phyloP scores from a whole-genome alignment of 352 stramenopile species.

The Phytophthora megakarya region DNA sequence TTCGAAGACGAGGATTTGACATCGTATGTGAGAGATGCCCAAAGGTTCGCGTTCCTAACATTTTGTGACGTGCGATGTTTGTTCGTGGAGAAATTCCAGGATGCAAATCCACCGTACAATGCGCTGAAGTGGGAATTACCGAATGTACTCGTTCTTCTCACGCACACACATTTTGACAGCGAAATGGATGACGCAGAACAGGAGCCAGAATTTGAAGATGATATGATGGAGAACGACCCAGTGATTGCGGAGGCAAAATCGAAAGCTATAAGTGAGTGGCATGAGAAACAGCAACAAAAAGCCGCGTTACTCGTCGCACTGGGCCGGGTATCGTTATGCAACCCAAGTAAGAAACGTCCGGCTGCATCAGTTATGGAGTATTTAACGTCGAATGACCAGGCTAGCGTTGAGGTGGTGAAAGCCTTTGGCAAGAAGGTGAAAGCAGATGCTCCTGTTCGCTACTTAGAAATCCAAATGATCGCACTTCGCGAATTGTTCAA shows the following conservation, averaged over 20 bases:
- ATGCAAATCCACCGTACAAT: slow-evolving; percentile 59
- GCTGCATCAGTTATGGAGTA: slow-evolving; percentile 72
- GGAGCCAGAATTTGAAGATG: slow-evolving; percentile 44
- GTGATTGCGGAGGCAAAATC: slow-evolving; percentile 27
- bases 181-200: slow-evolving; percentile 68
- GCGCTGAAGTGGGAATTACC: slow-evolving; percentile 70
- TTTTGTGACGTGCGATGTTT: slow-evolving; percentile 84
- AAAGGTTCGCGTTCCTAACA: slow-evolving; percentile 71
- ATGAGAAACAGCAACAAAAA: slow-evolving; percentile 49
- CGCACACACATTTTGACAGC: slow-evolving; percentile 85
- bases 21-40: slow-evolving; percentile 63
- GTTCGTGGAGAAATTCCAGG: slow-evolving; percentile 85
- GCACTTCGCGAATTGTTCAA: slow-evolving; percentile 75
- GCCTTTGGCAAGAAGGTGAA: slow-evolving; percentile 85
- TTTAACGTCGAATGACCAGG: slow-evolving; percentile 57
- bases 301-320: slow-evolving; percentile 75
- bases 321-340: slow-evolving; percentile 73
- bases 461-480: slow-evolving; percentile 90
- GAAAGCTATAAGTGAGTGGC: slow-evolving; percentile 28
- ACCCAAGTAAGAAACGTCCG: slow-evolving; percentile 84
- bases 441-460: slow-evolving; percentile 71
- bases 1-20: slow-evolving; percentile 58
- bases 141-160: slow-evolving; percentile 69
- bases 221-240: slow-evolving; percentile 20
- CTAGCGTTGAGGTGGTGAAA: slow-evolving; percentile 73